Base-by-base conservation (phyloP, 371 early-diverging fungal genomes). In the Syncephalastrum contaminatum region DNA sequence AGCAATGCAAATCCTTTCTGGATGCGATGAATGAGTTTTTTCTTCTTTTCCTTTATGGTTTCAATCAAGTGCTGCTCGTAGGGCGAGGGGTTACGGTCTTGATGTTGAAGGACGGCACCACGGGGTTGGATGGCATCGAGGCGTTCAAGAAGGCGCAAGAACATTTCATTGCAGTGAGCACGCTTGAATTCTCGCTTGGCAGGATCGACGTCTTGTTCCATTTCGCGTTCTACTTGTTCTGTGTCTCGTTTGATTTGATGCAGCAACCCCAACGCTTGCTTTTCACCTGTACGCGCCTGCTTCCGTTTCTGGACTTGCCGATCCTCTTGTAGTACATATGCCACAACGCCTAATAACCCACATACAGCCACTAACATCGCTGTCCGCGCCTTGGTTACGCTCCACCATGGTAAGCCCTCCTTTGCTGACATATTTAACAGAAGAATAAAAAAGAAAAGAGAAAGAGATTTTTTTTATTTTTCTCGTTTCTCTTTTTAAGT, bases 121-220 rank as follows among this genome's bases (percentile, higher is more conserved):
- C 54, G 51, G 16, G 76, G 76, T 43, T 63, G 59, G 43, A 76
- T 69, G 12, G 73, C 66, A 27, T 76, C 76, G 1, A 76, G 48
- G 16, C 69, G 59, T 16, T 76, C 76, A 62, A 76, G 58, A 2
- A 72, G 52, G 43, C 59, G 63, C 20, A 72, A 42, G 16, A 72
- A 48, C 39, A 76, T 42, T 40, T 76, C 76, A 45, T 76, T 72
- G n/a, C 63, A 58, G 10, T 70, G 64, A 4, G 65, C 70, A 7
- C 72, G 48, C 4, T 43, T 51, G 36, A 60, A 72, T 41, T 72
- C 69, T 24, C 51, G 45, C 16, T 54, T 48, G 22, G 52, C 48
- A 18, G 27, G 50, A 1, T 45, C 43, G 8, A 15, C 21, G 22
- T 59, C 51, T 18, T 60, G 25, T 18, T 59, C 46, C 1, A 75